phyloP scores from a whole-genome alignment of 306 rosid species.

The Vigna hirtella region DNA sequence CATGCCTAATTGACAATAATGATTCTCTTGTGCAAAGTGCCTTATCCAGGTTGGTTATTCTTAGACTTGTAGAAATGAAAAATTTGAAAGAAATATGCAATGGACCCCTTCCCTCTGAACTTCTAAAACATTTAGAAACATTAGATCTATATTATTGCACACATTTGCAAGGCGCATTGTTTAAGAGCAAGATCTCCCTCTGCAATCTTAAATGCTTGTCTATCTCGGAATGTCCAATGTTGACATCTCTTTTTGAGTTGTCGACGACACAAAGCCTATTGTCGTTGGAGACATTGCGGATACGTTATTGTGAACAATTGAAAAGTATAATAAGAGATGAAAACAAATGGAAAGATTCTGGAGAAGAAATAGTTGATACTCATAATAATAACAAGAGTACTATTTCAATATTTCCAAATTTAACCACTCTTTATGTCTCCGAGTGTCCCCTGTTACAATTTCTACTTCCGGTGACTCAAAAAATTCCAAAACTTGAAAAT shows the following conservation, averaged over 20 bases:
- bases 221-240: not conserved
- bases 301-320: rapidly evolving
- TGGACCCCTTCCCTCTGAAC: too few relatives aligned
- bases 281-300: not conserved
- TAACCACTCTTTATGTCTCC: rapidly evolving
- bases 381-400: too few relatives aligned
- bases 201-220: not conserved
- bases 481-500: not conserved
- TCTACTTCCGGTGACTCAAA: not conserved
- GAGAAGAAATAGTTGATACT: not conserved
- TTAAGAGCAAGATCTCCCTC: not conserved
- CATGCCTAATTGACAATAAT: constrained; percentile 15
- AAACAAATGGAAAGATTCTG: too few relatives aligned
- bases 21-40: not conserved
- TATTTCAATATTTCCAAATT: not conserved
- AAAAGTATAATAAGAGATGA: not conserved
- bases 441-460: too few relatives aligned
- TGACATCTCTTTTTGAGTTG: not conserved
- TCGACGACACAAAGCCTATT: not conserved
- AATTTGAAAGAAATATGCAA: constrained; percentile 18
- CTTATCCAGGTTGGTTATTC: constrained; percentile 8
- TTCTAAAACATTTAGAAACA: too few relatives aligned
- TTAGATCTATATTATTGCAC: too few relatives aligned
- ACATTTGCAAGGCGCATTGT: too few relatives aligned
- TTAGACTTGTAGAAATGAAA: not conserved